Percentiles rank a stretch among this genome's conserved stretches.
phyloP scores from a whole-genome alignment of 352 stramenopile genomes.

The Phytopythium cucurbitacearum region DNA sequence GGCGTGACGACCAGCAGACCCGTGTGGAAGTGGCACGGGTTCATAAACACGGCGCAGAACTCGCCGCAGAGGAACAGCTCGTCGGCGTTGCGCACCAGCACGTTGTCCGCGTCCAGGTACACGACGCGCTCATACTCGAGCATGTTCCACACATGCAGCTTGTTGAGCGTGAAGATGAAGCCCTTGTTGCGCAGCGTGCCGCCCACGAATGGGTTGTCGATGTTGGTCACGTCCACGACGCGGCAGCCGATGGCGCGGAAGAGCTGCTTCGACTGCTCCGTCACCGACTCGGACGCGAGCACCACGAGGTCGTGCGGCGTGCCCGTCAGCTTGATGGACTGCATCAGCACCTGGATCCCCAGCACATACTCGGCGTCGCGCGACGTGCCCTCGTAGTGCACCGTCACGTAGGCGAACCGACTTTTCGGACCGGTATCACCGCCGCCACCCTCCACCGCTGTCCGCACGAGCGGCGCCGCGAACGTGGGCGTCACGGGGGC shows the following conservation, averaged over 20 bases:
- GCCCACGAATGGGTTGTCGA: constrained; percentile 82
- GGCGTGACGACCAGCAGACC: constrained; percentile 82
- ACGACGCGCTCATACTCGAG: constrained; percentile 89
- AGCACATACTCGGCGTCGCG: constrained; percentile 83
- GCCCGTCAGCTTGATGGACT: constrained; percentile 81
- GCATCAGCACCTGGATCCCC: constrained; percentile 80
- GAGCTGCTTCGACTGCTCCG: constrained; percentile 60
- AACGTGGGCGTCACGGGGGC: constrained; percentile 3
- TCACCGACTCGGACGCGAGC: constrained; percentile 81
- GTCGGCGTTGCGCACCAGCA: constrained; percentile 86
- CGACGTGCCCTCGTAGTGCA: constrained; percentile 83
- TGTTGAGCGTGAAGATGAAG: constrained; percentile 91
- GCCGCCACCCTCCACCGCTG: background rate
- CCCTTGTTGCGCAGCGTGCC: constrained; percentile 78
- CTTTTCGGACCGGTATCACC: constrained; percentile 28
- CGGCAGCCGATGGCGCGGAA: constrained; percentile 82
- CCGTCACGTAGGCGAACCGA: constrained; percentile 81
- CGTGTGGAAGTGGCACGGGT: constrained; percentile 89
- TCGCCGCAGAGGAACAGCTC: constrained; percentile 85
- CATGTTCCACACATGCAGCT: constrained; percentile 89
- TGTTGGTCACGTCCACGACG: constrained; percentile 84
- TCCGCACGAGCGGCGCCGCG: constrained; percentile 7
- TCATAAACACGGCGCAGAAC: constrained; percentile 90
- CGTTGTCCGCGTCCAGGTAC: constrained; percentile 90
- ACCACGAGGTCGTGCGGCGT: constrained; percentile 84